Percentiles rank a stretch among this genome's conserved stretches.
Conservation (phyloP, 129 eudicot genomes). For the Dittrichia graveolens region DNA sequence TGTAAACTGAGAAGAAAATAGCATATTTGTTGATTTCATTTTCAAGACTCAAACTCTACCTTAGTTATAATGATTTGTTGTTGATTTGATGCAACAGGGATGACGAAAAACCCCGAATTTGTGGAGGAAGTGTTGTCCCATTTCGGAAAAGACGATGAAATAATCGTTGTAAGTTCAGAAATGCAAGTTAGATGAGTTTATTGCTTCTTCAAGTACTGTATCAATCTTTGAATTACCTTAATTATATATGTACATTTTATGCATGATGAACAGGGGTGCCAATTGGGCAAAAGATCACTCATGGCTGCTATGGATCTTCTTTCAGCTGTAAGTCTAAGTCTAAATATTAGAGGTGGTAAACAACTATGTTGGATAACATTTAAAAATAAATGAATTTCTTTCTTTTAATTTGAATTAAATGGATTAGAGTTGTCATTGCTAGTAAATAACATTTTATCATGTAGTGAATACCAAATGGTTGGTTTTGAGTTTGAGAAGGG, state of each 20-base stretch:
- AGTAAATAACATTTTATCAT: too few relatives aligned
- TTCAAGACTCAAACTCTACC: neutral
- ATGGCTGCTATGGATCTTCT: slow-evolving; percentile 82
- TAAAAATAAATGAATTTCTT: too few relatives aligned
- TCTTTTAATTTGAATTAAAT: too few relatives aligned
- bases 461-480: too few relatives aligned
- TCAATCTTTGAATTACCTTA: neutral
- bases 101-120: slow-evolving; percentile 64
- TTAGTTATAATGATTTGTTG: neutral
- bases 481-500: too few relatives aligned
- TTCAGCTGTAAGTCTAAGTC: slow-evolving; percentile 82
- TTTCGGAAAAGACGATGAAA: slow-evolving; percentile 79
- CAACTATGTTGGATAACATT: neutral
- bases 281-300: slow-evolving; percentile 76
- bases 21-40: neutral
- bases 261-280: slow-evolving; percentile 67
- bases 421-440: neutral
- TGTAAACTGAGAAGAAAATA: too few relatives aligned
- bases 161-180: slow-evolving; percentile 62
- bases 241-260: neutral
- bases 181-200: neutral
- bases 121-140: slow-evolving; percentile 57
- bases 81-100: slow-evolving; percentile 41
- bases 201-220: slow-evolving; percentile 6
- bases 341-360: neutral